A percentile compares a stretch with the other conserved stretches of the same genome.
phyloP scores from a whole-genome alignment of 352 stramenopile species.

The Blastocystis sp. region DNA sequence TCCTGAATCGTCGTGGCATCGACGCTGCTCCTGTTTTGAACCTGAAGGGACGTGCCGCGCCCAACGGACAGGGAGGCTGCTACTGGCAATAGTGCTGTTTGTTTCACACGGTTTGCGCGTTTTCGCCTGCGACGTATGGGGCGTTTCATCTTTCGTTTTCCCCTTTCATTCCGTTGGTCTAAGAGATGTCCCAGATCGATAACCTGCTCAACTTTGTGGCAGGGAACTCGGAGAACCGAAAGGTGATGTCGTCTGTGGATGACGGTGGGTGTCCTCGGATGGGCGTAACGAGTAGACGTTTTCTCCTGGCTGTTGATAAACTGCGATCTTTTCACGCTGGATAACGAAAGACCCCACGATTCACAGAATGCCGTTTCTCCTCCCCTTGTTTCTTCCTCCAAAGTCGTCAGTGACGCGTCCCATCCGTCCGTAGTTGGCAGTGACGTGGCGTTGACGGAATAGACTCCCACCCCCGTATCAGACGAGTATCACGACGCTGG shows the following conservation, averaged over 20 bases:
- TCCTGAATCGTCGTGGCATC: conserved; percentile 76
- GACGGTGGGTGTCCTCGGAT: not conserved
- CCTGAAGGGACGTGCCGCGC: conserved; percentile 54
- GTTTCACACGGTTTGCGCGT: not conserved
- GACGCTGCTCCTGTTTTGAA: conserved; percentile 74
- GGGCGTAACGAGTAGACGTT: conserved; percentile 16
- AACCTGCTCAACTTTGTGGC: conserved; percentile 69
- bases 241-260: conserved; percentile 68
- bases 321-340: conserved; percentile 65
- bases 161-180: not conserved
- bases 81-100: conserved; percentile 59
- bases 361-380: too few relatives aligned
- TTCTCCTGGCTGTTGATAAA: conserved; percentile 69
- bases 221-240: conserved; percentile 62
- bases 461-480: not conserved
- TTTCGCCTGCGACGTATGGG: too few relatives aligned
- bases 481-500: not conserved
- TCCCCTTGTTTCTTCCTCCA: too few relatives aligned
- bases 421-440: too few relatives aligned
- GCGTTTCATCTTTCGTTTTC: not conserved
- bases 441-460: too few relatives aligned
- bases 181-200: conserved; percentile 62
- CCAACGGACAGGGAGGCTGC: conserved; percentile 56
- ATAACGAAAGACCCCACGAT: conserved; percentile 7
- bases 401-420: too few relatives aligned